phyloP scores from a whole-genome alignment of 2,329 filamentous ascomycete species.

The Penicillium thymicola region DNA sequence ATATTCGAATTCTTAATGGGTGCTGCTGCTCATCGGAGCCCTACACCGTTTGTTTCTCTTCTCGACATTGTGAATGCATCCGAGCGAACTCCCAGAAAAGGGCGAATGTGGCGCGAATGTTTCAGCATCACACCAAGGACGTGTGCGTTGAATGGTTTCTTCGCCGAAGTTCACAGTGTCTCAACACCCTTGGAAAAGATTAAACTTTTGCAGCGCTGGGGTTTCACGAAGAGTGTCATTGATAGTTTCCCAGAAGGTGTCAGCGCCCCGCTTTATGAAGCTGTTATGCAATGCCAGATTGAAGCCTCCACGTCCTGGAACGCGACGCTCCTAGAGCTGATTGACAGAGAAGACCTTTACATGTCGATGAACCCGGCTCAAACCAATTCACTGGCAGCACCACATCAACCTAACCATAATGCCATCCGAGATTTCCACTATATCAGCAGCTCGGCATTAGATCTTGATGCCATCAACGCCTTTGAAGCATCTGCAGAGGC shows the following conservation, averaged over 20 bases:
- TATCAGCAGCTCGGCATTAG: slow-evolving; percentile 59
- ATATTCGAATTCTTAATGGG: slow-evolving; percentile 56
- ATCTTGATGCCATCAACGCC: slow-evolving; percentile 51
- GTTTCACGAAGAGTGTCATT: slow-evolving; percentile 61
- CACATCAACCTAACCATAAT: slow-evolving; percentile 56
- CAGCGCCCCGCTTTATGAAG: slow-evolving; percentile 75
- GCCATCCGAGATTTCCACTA: slow-evolving; percentile 71
- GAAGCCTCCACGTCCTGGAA: slow-evolving; percentile 76
- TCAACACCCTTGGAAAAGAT: slow-evolving; percentile 61
- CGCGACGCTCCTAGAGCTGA: slow-evolving; percentile 65
- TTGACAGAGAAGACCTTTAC: slow-evolving; percentile 78
- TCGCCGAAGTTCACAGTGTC: slow-evolving; percentile 53
- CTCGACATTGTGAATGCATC: slow-evolving; percentile 46
- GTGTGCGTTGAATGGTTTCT: slow-evolving; percentile 65
- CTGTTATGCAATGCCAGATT: slow-evolving; percentile 79
- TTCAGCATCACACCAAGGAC: slow-evolving; percentile 60
- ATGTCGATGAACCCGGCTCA: slow-evolving; percentile 57
- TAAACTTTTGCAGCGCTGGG: slow-evolving; percentile 68
- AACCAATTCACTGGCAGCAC: slow-evolving; percentile 32
- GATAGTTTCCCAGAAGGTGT: slow-evolving; percentile 84
- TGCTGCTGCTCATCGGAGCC: slow-evolving; percentile 34
- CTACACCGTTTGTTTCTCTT: slow-evolving; percentile 49
- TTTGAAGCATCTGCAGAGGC: slow-evolving; percentile 79
- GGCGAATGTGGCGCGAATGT: slow-evolving; percentile 37
- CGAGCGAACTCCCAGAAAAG: slow-evolving; percentile 28